phyloP scores from a whole-genome alignment of 2,329 filamentous ascomycete genomes.

The Pseudonectria foliicola region DNA sequence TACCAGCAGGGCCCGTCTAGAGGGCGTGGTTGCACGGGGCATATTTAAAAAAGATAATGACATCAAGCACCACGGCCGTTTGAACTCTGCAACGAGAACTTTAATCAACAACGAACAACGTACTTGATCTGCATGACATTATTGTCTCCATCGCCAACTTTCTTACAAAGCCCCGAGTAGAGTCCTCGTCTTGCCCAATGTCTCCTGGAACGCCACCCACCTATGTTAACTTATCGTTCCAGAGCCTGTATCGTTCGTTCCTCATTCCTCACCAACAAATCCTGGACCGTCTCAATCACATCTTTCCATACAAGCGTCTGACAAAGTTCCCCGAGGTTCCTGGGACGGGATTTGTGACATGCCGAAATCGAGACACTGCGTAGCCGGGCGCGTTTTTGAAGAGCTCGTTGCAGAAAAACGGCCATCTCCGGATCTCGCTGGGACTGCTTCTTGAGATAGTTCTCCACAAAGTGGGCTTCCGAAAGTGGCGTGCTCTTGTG shows the following conservation, averaged over 20 bases:
- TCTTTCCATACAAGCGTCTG: conserved; percentile 25
- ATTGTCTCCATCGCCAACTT: too few relatives aligned
- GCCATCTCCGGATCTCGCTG: conserved; percentile 29
- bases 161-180: too few relatives aligned
- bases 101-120: too few relatives aligned
- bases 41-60: too few relatives aligned
- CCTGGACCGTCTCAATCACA: conserved; percentile 26
- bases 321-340: conserved; percentile 28
- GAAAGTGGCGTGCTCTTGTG: conserved; percentile 26
- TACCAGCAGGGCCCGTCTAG: too few relatives aligned
- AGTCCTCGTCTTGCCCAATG: too few relatives aligned
- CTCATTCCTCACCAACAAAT: conserved; percentile 22
- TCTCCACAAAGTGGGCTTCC: conserved; percentile 25
- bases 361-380: neutral
- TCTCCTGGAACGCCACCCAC: too few relatives aligned
- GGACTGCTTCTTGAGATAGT: conserved; percentile 30
- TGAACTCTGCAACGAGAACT: too few relatives aligned
- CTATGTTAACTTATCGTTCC: conserved; percentile 1
- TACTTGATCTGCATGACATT: too few relatives aligned
- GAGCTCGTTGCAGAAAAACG: conserved; percentile 25
- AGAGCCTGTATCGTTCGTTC: conserved; percentile 14
- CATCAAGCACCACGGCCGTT: too few relatives aligned
- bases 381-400: conserved; percentile 20
- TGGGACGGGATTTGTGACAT: conserved; percentile 9
- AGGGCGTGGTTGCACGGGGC: too few relatives aligned